phyloP scores from a whole-genome alignment of 768 basidiomycete genomes.

The Multifurca ochricompacta region DNA sequence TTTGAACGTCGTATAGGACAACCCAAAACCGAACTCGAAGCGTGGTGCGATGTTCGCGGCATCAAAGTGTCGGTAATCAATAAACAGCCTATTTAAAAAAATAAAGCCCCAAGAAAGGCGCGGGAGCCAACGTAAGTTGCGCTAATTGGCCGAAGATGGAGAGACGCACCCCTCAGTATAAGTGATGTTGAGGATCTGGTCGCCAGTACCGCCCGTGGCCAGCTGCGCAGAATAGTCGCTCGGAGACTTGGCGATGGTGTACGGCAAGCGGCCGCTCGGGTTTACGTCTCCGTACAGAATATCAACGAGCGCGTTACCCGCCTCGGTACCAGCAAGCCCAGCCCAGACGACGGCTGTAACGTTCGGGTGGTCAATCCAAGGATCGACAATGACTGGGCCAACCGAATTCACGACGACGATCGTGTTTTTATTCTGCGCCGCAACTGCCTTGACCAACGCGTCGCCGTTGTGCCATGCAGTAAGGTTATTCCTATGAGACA shows the following conservation, averaged over 20 bases:
- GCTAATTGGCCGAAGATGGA: slow-evolving; percentile 1
- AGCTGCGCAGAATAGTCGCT: slow-evolving; percentile 45
- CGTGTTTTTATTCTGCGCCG: slow-evolving; percentile 64
- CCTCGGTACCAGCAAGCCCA: slow-evolving; percentile 60
- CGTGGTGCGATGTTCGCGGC: slow-evolving; percentile 64
- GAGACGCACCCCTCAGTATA: slow-evolving; percentile 49
- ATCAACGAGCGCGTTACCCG: slow-evolving; percentile 57
- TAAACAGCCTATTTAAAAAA: slow-evolving; percentile 20
- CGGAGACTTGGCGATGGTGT: slow-evolving; percentile 57
- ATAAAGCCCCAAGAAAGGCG: too few species aligned
- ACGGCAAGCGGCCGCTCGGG: slow-evolving; percentile 63
- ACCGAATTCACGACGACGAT: slow-evolving; percentile 76
- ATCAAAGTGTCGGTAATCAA: slow-evolving; percentile 36
- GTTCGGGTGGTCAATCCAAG: slow-evolving; percentile 72
- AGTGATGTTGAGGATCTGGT: slow-evolving; percentile 39
- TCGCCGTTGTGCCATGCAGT: slow-evolving; percentile 34
- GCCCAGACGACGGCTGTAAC: slow-evolving; percentile 51
- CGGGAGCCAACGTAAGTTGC: neutral
- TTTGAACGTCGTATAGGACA: slow-evolving; percentile 77
- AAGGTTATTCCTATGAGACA: slow-evolving; percentile 26
- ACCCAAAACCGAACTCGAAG: slow-evolving; percentile 85
- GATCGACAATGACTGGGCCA: slow-evolving; percentile 59
- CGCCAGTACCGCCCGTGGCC: slow-evolving; percentile 22
- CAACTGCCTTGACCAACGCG: slow-evolving; percentile 45
- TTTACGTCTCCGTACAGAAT: slow-evolving; percentile 72